Conservation (phyloP, 768 basidiomycete species). For the Podaxis mareebaensis region DNA sequence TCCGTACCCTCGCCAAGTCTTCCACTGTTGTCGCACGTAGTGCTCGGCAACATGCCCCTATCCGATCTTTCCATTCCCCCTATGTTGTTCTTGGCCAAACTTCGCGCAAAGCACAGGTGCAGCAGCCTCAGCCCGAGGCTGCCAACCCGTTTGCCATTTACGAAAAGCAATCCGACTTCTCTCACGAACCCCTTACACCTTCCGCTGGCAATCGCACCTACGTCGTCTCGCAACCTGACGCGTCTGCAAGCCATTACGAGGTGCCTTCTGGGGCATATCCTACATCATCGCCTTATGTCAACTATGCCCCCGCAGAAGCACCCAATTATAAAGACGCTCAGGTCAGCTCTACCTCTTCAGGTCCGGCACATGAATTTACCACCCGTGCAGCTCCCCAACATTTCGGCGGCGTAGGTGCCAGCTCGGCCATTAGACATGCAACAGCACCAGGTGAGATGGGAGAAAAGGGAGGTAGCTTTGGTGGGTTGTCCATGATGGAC, state of each 20-base stretch:
- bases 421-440: slow-evolving; percentile 43
- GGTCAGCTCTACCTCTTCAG: slow-evolving; percentile 44
- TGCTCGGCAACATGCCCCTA: slow-evolving; percentile 23
- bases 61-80: slow-evolving; percentile 67
- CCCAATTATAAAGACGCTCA: slow-evolving; percentile 35
- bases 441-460: slow-evolving; percentile 48
- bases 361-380: slow-evolving; percentile 42
- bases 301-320: slow-evolving; percentile 40
- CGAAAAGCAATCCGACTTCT: slow-evolving; percentile 61
- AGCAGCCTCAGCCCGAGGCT: slow-evolving; percentile 51
- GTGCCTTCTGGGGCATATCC: slow-evolving; percentile 76
- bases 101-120: slow-evolving; percentile 23
- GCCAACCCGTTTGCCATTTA: slow-evolving; percentile 41
- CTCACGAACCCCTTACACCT: slow-evolving; percentile 46
- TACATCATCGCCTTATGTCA: slow-evolving; percentile 46
- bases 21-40: slow-evolving; percentile 23
- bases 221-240: slow-evolving; percentile 74
- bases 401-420: slow-evolving; percentile 46
- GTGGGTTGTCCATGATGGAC: slow-evolving; percentile 46
- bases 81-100: slow-evolving; percentile 49
- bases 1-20: slow-evolving; percentile 27
- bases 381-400: slow-evolving; percentile 42
- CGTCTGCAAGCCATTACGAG: slow-evolving; percentile 57
- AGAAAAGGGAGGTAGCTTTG: slow-evolving; percentile 39
- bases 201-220: slow-evolving; percentile 58